These are phyloP conservation scores for Anethum foeniculum DNA, from an alignment of 140 eudicot genomes.

Conservation along the genomic window DNA sequence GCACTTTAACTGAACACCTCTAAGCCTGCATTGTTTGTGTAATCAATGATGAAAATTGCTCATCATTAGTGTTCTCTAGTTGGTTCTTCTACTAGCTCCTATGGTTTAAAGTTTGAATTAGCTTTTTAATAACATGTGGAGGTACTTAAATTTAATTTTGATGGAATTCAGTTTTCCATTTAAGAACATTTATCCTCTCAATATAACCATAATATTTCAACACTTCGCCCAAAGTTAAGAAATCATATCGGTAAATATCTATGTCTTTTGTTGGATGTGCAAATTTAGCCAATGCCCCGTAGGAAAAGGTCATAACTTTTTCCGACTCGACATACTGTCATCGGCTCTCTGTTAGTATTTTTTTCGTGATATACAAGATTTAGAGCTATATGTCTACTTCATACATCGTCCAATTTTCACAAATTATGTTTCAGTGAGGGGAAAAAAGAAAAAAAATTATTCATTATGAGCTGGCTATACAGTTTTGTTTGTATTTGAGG, in stretches of 20 bases:
- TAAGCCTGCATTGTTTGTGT: not conserved
- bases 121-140: not conserved
- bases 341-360: not conserved
- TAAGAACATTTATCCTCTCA: not conserved
- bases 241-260: not conserved
- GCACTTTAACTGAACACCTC: not conserved
- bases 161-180: not conserved
- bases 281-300: not conserved
- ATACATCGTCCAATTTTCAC: not conserved
- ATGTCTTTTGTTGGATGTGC: not conserved
- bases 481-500: not conserved
- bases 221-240: not conserved
- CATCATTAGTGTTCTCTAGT: not conserved
- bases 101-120: not conserved
- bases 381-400: not conserved
- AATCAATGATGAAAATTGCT: not conserved
- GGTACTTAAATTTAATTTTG: not conserved
- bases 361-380: not conserved
- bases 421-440: not conserved
- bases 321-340: not conserved
- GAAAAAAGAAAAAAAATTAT: not conserved
- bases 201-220: not conserved
- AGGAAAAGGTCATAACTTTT: not conserved
- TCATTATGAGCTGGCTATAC: not conserved
- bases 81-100: not conserved